phyloP scores from a whole-genome alignment of 768 basidiomycete species.

The Brasilioporus rufonigricans region DNA sequence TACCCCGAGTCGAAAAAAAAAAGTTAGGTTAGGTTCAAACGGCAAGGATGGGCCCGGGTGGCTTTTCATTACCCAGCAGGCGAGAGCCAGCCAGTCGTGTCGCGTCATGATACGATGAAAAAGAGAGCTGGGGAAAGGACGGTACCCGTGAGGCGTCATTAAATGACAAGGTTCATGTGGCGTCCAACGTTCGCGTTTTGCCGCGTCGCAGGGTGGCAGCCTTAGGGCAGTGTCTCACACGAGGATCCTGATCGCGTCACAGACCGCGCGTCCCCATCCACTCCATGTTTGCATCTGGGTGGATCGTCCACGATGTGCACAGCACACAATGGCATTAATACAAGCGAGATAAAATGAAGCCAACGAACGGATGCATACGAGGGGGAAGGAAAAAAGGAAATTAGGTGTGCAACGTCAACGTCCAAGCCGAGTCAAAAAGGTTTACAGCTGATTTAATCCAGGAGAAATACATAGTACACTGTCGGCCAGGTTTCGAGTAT shows the following conservation, averaged over 20 bases:
- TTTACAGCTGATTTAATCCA: conserved; percentile 20
- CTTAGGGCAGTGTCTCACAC: conserved; percentile 12
- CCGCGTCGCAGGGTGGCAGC: conserved; percentile 8
- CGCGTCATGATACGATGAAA: conserved; percentile 6
- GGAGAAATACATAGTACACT: conserved; percentile 19
- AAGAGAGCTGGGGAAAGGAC: conserved; percentile 11
- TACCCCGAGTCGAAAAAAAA: background rate
- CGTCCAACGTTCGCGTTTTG: conserved; percentile 20
- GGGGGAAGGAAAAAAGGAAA: background rate
- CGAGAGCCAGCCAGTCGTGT: background rate
- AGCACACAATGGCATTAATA: conserved; percentile 8
- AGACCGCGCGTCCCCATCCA: background rate
- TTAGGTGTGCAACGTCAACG: background rate
- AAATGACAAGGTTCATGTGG: conserved; percentile 30
- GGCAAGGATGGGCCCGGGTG: background rate
- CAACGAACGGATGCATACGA: conserved; percentile 11
- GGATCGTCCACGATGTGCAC: conserved; percentile 5
- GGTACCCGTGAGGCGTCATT: conserved; percentile 14
- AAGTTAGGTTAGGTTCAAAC: conserved; percentile 32
- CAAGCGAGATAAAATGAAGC: conserved; percentile 9
- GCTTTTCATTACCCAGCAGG: conserved; percentile 16
- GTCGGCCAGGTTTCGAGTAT: conserved; percentile 2
- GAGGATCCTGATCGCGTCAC: conserved; percentile 13
- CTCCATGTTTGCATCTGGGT: background rate
- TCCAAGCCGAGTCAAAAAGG: conserved; percentile 12